Evolutionary conservation across 2,329 filamentous ascomycete genomes (phyloP).

Genomic region (Neonectria sp.): DNA sequence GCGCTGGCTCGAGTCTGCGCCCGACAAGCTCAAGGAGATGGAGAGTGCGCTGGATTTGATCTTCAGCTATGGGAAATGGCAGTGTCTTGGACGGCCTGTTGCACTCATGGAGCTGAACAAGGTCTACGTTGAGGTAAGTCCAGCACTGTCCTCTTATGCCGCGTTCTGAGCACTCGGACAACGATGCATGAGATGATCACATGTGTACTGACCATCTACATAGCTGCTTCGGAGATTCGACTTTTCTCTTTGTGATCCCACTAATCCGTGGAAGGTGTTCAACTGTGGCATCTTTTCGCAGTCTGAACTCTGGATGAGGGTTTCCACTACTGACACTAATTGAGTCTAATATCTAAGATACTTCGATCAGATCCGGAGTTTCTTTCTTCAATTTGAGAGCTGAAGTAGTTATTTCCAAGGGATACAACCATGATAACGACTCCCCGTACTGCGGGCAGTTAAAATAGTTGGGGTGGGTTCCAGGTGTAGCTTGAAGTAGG

Average conservation of each 20-base stretch:
- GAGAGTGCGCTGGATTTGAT: conserved; percentile 56
- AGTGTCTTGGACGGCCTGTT: conserved; percentile 57
- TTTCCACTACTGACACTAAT: background rate
- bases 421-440: too few species aligned
- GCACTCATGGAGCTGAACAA: conserved; percentile 59
- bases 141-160: background rate
- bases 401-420: too few species aligned
- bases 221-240: conserved; percentile 53
- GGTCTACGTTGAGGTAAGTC: conserved; percentile 58
- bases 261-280: conserved; percentile 50
- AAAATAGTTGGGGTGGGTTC: background rate
- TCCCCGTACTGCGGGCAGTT: too few species aligned
- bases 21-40: conserved; percentile 52
- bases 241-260: conserved; percentile 49
- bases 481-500: too few species aligned
- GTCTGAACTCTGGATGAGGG: conserved; percentile 48
- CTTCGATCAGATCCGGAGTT: background rate
- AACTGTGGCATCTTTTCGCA: conserved; percentile 52
- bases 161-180: background rate
- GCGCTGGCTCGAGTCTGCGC: conserved; percentile 54
- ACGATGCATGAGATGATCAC: background rate
- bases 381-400: background rate
- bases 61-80: conserved; percentile 57
- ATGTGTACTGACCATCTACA: background rate
- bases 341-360: background rate